Conservation (phyloP, 2,329 filamentous ascomycete species). For the Trichoderma pleuroti region DNA sequence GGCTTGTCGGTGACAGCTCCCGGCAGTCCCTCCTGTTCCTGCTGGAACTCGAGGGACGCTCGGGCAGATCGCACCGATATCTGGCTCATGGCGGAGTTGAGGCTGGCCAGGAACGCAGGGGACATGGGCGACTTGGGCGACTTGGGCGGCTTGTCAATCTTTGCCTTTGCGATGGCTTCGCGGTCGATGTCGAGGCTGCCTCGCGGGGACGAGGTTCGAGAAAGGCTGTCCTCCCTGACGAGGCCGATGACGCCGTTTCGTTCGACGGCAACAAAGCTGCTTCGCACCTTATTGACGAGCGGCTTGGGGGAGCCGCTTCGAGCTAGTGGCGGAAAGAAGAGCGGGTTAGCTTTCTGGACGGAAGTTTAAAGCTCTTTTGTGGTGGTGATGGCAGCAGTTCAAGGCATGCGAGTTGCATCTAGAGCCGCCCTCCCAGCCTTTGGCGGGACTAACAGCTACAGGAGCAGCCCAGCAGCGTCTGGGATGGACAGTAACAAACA, state of each 20-base stretch:
- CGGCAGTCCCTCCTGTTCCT: neutral
- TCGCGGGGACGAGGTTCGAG: constrained; percentile 35
- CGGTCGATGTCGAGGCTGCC: constrained; percentile 37
- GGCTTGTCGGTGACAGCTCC: constrained; percentile 33
- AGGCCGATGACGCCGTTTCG: constrained; percentile 58
- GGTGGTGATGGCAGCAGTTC: neutral
- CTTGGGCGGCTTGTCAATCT: constrained; percentile 14
- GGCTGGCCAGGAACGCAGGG: constrained; percentile 26
- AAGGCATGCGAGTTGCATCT: neutral
- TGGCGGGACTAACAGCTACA: constrained; percentile 14
- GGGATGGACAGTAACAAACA: constrained; percentile 13
- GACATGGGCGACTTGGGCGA: constrained; percentile 29
- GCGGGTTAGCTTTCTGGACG: constrained; percentile 23
- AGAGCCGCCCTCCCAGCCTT: constrained; percentile 1
- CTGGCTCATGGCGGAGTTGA: constrained; percentile 13
- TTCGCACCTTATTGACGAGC: constrained; percentile 72
- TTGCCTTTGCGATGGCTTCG: constrained; percentile 32
- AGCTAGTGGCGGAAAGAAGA: constrained; percentile 26
- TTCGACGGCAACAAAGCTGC: constrained; percentile 72
- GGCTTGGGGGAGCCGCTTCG: constrained; percentile 53
- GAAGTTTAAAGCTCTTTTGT: neutral
- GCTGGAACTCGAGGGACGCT: constrained; percentile 2
- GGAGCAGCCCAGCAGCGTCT: constrained; percentile 15
- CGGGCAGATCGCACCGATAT: constrained; percentile 32
- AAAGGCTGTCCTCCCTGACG: constrained; percentile 38